These are phyloP conservation scores for Phytophthora crassamura DNA, from an alignment of 352 stramenopile species.

Conservation along the genomic window DNA sequence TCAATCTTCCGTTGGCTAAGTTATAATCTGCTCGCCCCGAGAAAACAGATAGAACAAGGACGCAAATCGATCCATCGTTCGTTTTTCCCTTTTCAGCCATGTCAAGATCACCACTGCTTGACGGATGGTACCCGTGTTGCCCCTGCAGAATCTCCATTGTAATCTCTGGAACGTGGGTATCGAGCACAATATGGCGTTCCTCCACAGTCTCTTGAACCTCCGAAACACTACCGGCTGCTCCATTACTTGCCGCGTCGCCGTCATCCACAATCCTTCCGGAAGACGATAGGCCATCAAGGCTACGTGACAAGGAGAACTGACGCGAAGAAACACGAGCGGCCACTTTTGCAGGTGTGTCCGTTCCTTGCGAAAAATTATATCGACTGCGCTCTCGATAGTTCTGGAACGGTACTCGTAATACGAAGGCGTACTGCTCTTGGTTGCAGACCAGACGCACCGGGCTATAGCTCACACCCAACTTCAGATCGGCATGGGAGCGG, in stretches of 20 bases:
- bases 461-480: constrained; percentile 58
- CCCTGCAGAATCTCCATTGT: constrained; percentile 84
- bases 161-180: constrained; percentile 70
- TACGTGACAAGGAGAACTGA: constrained; percentile 34
- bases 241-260: constrained; percentile 40
- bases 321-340: constrained; percentile 23
- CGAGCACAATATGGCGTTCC: constrained; percentile 66
- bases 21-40: constrained; percentile 60
- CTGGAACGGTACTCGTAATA: constrained; percentile 75
- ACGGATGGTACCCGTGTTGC: constrained; percentile 80
- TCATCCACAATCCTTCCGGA: constrained; percentile 42
- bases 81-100: constrained; percentile 73
- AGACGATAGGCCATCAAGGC: constrained; percentile 33
- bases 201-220: constrained; percentile 50
- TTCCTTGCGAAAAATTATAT: constrained; percentile 41
- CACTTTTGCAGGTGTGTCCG: constrained; percentile 19
- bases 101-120: constrained; percentile 73
- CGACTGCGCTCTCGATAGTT: constrained; percentile 76
- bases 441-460: constrained; percentile 84
- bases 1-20: constrained; percentile 51
- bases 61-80: constrained; percentile 77
- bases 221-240: constrained; percentile 15
- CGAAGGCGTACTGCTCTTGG: constrained; percentile 83
- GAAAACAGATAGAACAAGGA: constrained; percentile 61
- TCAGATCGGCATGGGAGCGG: constrained; percentile 59